These are phyloP conservation scores for Paspalum notatum DNA, from an alignment of 176 grass and related monocot species.

Conservation along the genomic window DNA sequence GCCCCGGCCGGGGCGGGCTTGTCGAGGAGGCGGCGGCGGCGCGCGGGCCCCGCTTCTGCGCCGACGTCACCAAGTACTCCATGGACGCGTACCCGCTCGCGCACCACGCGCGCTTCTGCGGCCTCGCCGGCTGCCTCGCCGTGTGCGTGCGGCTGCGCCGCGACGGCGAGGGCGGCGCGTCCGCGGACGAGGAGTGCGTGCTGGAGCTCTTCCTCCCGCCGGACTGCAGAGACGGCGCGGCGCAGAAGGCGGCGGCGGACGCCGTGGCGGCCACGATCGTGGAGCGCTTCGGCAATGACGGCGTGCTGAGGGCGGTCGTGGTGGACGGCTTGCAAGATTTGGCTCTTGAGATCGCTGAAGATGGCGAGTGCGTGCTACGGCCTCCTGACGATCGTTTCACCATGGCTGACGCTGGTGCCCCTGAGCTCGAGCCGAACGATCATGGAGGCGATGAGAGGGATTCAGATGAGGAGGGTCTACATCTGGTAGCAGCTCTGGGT, in stretches of 20 bases:
- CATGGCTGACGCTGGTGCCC: constrained; percentile 13
- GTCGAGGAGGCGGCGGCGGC: constrained; percentile 49
- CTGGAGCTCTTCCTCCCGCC: constrained; percentile 85
- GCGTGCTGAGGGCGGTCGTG: constrained; percentile 35
- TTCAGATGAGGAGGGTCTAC: constrained; percentile 33
- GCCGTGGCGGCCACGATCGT: constrained; percentile 41
- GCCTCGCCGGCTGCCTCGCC: constrained; percentile 63
- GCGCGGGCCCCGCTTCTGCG: constrained; percentile 50
- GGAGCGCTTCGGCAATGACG: constrained; percentile 27
- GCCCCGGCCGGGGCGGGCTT: constrained; percentile 51
- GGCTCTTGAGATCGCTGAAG: neutral
- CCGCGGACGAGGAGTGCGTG: constrained; percentile 47
- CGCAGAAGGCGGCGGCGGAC: constrained; percentile 50
- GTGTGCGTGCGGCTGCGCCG: constrained; percentile 37
- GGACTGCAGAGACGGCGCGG: constrained; percentile 46
- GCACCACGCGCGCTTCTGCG: constrained; percentile 77
- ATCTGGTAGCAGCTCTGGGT: neutral
- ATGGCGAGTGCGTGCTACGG: neutral
- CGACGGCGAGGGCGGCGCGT: neutral
- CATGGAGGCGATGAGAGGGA: constrained; percentile 3
- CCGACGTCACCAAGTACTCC: constrained; percentile 62
- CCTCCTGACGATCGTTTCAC: neutral
- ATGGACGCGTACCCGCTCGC: constrained; percentile 83
- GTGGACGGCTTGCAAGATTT: constrained; percentile 22
- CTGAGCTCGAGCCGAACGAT: constrained; percentile 19